phyloP scores from a whole-genome alignment of 805 yeast genomes.

The Candida maltosa region DNA sequence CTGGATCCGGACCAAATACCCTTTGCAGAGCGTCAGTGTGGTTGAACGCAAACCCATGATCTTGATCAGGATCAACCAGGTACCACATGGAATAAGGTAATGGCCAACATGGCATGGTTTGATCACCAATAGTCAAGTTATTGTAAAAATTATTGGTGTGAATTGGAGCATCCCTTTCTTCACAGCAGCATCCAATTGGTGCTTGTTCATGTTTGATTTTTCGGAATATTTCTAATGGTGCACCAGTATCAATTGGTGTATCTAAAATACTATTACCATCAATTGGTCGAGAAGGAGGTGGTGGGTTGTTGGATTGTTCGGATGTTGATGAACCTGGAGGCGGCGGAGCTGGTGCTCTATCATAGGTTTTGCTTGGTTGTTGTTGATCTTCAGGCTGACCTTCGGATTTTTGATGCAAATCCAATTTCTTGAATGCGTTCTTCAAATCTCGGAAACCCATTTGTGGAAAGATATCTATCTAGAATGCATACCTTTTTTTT shows the following conservation, averaged over 20 bases:
- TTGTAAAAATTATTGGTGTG: slow-evolving; percentile 80
- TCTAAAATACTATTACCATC: slow-evolving; percentile 25
- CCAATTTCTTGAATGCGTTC: slow-evolving; percentile 1
- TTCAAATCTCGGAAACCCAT: slow-evolving; percentile 7
- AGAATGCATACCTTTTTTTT: too few species aligned
- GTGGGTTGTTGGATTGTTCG: background rate
- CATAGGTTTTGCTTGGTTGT: too few species aligned
- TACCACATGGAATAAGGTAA: slow-evolving; percentile 80
- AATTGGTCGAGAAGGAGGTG: background rate
- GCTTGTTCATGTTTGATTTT: slow-evolving; percentile 28
- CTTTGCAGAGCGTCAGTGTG: slow-evolving; percentile 57
- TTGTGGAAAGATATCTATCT: too few species aligned
- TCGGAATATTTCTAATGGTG: slow-evolving; percentile 44
- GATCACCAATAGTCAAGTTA: slow-evolving; percentile 64
- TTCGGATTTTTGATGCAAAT: background rate
- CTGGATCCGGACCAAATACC: slow-evolving; percentile 68
- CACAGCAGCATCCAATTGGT: slow-evolving; percentile 29
- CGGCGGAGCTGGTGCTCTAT: background rate
- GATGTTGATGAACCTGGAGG: slow-evolving; percentile 3
- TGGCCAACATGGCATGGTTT: slow-evolving; percentile 71
- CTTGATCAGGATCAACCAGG: slow-evolving; percentile 42
- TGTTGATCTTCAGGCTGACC: too few species aligned
- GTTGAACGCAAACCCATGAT: slow-evolving; percentile 63
- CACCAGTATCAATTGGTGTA: slow-evolving; percentile 37
- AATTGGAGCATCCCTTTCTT: slow-evolving; percentile 37